Conservation (phyloP, 1,139 yeast genomes). For the Debaryomycetaceae sp. region DNA sequence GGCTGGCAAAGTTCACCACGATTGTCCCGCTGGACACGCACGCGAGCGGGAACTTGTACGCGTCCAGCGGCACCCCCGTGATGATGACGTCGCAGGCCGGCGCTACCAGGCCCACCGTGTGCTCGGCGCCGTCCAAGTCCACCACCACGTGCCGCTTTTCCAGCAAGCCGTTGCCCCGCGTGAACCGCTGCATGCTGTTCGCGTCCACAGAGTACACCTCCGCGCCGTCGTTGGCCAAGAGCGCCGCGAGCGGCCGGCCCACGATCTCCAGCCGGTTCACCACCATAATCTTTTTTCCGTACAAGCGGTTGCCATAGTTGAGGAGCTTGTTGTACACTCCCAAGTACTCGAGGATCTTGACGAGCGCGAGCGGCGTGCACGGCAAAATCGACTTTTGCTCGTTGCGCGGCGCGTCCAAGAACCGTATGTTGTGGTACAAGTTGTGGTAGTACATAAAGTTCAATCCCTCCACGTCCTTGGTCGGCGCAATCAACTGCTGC, state of each 20-base stretch:
- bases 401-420: slow-evolving; percentile 54
- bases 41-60: slow-evolving; percentile 78
- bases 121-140: slow-evolving; percentile 39
- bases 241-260: slow-evolving; percentile 93
- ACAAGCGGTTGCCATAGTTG: slow-evolving; percentile 82
- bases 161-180: slow-evolving; percentile 86
- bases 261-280: slow-evolving; percentile 94
- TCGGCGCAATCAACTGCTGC: slow-evolving; percentile 78
- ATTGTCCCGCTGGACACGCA: slow-evolving; percentile 79
- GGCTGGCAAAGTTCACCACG: slow-evolving; percentile 81
- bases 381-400: slow-evolving; percentile 82
- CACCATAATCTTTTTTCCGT: slow-evolving; percentile 83
- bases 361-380: slow-evolving; percentile 92
- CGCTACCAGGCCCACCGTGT: slow-evolving; percentile 52
- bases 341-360: slow-evolving; percentile 81
- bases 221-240: slow-evolving; percentile 95
- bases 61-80: slow-evolving; percentile 85
- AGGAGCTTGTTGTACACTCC: slow-evolving; percentile 76
- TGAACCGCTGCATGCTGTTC: slow-evolving; percentile 78
- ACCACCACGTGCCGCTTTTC: slow-evolving; percentile 76
- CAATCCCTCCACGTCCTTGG: slow-evolving; percentile 93
- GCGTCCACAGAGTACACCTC: slow-evolving; percentile 87
- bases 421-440: slow-evolving; percentile 86
- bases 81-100: slow-evolving; percentile 79
- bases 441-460: slow-evolving; percentile 87